Conservation (phyloP, 768 basidiomycete species). For the Mrakia frigida region DNA sequence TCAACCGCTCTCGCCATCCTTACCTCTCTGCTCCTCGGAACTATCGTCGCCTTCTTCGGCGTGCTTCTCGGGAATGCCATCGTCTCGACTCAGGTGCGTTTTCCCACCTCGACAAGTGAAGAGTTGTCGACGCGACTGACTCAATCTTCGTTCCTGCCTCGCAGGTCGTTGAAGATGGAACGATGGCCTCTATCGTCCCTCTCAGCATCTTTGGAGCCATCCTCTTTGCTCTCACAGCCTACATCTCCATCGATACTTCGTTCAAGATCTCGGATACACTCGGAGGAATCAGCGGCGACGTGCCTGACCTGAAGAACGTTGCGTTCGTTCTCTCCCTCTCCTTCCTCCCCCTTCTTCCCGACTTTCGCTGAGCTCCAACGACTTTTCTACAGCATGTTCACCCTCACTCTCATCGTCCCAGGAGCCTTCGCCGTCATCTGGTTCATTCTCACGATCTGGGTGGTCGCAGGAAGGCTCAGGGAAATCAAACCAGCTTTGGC, state of each 20-base stretch:
- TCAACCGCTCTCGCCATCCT: conserved; percentile 62
- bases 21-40: conserved; percentile 71
- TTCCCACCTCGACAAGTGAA: conserved; percentile 30
- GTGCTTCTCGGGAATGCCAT: conserved; percentile 53
- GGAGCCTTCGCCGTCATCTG: conserved; percentile 67
- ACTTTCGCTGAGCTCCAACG: neutral
- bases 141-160: conserved; percentile 27
- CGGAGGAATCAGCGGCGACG: conserved; percentile 59
- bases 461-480: conserved; percentile 67
- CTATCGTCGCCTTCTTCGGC: conserved; percentile 73
- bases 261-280: conserved; percentile 57
- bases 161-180: conserved; percentile 89
- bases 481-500: conserved; percentile 62
- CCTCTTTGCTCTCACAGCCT: conserved; percentile 67
- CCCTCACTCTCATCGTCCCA: conserved; percentile 75
- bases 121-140: neutral
- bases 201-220: conserved; percentile 55
- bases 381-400: conserved; percentile 54
- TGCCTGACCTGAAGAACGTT: conserved; percentile 57
- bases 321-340: conserved; percentile 41
- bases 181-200: conserved; percentile 53
- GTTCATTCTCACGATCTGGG: conserved; percentile 69
- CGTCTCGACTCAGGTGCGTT: conserved; percentile 54
- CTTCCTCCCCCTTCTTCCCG: neutral
- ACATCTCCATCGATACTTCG: conserved; percentile 77